phyloP scores from a whole-genome alignment of 805 yeast genomes.

The Kodamaea leandrae region DNA sequence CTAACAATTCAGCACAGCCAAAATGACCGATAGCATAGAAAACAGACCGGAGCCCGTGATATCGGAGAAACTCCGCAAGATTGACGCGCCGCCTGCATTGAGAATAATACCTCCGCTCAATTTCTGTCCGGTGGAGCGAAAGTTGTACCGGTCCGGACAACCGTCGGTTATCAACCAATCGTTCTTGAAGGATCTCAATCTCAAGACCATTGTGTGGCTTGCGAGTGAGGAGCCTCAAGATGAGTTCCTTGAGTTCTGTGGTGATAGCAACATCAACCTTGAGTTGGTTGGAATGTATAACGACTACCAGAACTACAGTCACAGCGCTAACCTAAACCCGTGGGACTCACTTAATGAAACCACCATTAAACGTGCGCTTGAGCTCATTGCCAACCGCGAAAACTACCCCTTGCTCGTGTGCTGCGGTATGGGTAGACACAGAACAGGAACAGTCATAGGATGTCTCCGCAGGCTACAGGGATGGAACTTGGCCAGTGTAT shows the following conservation, averaged over 20 bases:
- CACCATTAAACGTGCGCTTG: slow-evolving; percentile 75
- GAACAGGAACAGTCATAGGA: slow-evolving; percentile 96
- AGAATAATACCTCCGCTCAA: slow-evolving; percentile 90
- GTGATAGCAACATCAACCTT: slow-evolving; percentile 64
- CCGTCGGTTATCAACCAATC: slow-evolving; percentile 93
- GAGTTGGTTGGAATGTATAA: slow-evolving; percentile 72
- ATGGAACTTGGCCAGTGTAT: slow-evolving; percentile 91
- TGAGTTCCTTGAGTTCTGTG: slow-evolving; percentile 77
- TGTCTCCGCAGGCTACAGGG: slow-evolving; percentile 89
- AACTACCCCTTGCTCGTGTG: slow-evolving; percentile 86
- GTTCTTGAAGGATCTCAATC: slow-evolving; percentile 68
- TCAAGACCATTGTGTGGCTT: slow-evolving; percentile 86
- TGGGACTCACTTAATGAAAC: slow-evolving; percentile 94
- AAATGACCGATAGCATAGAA: not conserved
- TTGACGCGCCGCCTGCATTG: slow-evolving; percentile 53
- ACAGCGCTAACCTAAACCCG: slow-evolving; percentile 54
- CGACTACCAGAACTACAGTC: slow-evolving; percentile 23
- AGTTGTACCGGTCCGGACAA: slow-evolving; percentile 87
- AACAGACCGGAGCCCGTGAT: not conserved
- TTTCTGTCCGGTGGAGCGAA: slow-evolving; percentile 90
- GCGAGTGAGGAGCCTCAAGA: slow-evolving; percentile 96
- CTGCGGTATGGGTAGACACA: slow-evolving; percentile 97
- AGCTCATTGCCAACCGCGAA: slow-evolving; percentile 66
- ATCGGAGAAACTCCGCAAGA: slow-evolving; percentile 12
- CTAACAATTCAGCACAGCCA: not conserved